Evolutionary conservation across 129 eudicot genomes (phyloP).

Genomic region (Smallanthus sonchifolius): DNA sequence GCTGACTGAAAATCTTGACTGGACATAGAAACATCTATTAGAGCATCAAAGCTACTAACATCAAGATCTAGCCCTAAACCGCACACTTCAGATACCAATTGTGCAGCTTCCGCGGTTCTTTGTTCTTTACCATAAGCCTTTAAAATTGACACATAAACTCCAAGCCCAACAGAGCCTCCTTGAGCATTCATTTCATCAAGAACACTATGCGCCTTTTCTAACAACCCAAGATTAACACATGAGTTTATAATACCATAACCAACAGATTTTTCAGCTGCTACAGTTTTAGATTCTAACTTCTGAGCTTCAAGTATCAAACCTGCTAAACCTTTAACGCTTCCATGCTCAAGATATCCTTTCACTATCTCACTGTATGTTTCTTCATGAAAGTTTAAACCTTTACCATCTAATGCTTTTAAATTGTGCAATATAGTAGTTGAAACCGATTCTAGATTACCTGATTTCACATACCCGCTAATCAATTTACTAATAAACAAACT

Average conservation of each 20-base stretch:
- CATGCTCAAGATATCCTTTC: constrained; percentile 54
- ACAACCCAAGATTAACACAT: constrained; percentile 61
- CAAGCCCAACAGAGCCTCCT: constrained; percentile 69
- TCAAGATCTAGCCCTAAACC: constrained; percentile 68
- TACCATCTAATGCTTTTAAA: constrained; percentile 38
- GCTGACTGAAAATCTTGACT: constrained; percentile 98
- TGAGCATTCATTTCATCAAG: constrained; percentile 88
- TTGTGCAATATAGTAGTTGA: constrained; percentile 39
- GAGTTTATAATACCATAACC: constrained; percentile 75
- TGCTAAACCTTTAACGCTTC: constrained; percentile 56
- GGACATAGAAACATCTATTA: constrained; percentile 83
- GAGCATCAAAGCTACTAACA: constrained; percentile 52
- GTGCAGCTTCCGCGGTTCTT: constrained; percentile 90
- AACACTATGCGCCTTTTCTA: constrained; percentile 70
- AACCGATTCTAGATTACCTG: constrained; percentile 46
- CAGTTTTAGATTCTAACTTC: constrained; percentile 42
- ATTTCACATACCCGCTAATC: constrained; percentile 64
- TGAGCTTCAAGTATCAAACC: constrained; percentile 69
- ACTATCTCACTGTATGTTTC: constrained; percentile 50
- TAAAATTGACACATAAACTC: constrained; percentile 77
- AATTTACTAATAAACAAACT: constrained; percentile 44
- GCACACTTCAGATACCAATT: constrained; percentile 65
- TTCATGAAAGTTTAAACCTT: constrained; percentile 34
- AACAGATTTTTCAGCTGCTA: constrained; percentile 48
- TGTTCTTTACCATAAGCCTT: constrained; percentile 77